Evolutionary conservation across 177 flowering plant species (phyloP).

Genomic region (Vitis hybrid): DNA sequence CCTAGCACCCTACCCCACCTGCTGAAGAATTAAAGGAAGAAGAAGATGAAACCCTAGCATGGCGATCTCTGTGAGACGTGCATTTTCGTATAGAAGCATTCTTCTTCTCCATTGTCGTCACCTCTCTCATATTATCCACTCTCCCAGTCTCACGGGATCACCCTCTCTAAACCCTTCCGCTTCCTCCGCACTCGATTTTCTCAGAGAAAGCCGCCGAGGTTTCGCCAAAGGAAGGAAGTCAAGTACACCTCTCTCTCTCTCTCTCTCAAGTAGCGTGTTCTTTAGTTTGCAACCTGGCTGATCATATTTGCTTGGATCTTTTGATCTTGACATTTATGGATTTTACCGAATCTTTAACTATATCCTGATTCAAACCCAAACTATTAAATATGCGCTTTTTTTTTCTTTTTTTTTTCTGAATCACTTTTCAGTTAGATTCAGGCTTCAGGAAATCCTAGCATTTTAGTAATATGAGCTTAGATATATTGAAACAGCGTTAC

Average conservation of each 20-base stretch:
- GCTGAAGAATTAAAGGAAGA: too few relatives aligned
- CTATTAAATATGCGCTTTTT: too few relatives aligned
- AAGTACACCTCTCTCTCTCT: conserved; percentile 30
- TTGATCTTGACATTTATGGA: neutral
- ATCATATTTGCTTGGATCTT: neutral
- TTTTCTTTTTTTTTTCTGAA: too few relatives aligned
- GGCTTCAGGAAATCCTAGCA: too few relatives aligned
- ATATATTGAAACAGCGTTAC: too few relatives aligned
- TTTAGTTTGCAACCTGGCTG: neutral
- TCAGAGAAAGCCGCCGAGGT: conserved; percentile 44
- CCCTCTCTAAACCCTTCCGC: conserved; percentile 1
- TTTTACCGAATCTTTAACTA: too few relatives aligned
- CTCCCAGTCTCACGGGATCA: conserved; percentile 11
- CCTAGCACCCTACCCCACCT: neutral
- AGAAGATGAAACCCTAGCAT: conserved; percentile 24
- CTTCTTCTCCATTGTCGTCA: conserved; percentile 21
- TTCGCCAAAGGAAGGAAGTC: conserved; percentile 71
- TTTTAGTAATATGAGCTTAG: too few relatives aligned
- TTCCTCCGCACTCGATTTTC: conserved; percentile 18
- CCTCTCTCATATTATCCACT: conserved; percentile 19
- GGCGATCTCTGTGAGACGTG: conserved; percentile 46
- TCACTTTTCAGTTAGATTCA: too few relatives aligned
- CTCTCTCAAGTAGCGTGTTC: neutral
- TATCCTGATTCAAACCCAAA: neutral
- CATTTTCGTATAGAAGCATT: conserved; percentile 22